Base-by-base conservation (phyloP, 345 rosid species). In the Jatropha curcas region DNA sequence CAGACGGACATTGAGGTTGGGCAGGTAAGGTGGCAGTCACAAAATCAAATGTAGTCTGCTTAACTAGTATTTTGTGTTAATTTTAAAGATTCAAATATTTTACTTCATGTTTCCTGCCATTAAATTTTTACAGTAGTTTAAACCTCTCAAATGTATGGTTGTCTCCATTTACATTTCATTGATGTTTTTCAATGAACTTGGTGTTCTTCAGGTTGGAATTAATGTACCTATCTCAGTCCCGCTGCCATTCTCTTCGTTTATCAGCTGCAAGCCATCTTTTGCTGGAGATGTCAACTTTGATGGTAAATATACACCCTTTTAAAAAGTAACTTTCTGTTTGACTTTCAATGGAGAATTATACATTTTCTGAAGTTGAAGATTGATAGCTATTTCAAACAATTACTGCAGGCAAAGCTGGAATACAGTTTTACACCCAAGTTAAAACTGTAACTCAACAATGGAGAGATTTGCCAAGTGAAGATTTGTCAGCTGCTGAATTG, bases 401-500 rank as follows among this genome's bases (percentile, higher is more conserved):
- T 64, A 17, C 81, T 75, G 43, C 83, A 88, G 92, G 92, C 57
- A 86, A 85, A 55, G 83, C 83, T 0, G 86, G 87, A 31, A 56
- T 85, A 55, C 82, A 82, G 30, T 88, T 88, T 74, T 88, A 80
- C 78, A 88, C 92, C 48, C 84, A 77, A 79, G 71, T 82, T 20
- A 88, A 88, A 46, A 86, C 80, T 57, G 87, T 88, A 58, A 79
- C 84, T 25, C 88, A 83, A 75, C 87, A 83, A 73, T 84, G 91
- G 90, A 81, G 66, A 46, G 86, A 78, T 65, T 37, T 72, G 60
- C 79, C 57, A 55, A 64, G 73, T 59, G 78, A 64, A 50, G 75
- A 74, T 37, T 27, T 39, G 35, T 13, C 73, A 60, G 65, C 76
- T 61, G 30, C 17, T 48, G 68, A 52, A 35, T 45, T 72, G 57